These are phyloP conservation scores for Cystobasidiaceae sp. DNA, from an alignment of 1,284 basidiomycete genomes.

Conservation along the genomic window DNA sequence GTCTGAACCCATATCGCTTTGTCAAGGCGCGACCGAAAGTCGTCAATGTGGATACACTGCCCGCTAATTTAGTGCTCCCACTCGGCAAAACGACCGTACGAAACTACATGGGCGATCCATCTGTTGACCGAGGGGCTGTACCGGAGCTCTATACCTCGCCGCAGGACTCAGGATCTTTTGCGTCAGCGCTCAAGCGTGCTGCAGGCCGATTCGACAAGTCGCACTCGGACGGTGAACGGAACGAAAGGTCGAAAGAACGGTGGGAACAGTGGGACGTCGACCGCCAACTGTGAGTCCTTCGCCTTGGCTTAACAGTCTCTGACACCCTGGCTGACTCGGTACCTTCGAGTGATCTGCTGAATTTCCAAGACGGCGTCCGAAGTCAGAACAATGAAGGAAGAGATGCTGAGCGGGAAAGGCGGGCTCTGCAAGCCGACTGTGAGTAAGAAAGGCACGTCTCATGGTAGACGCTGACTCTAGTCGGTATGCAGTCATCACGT, in stretches of 20 bases:
- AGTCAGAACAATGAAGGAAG: slow-evolving; percentile 32
- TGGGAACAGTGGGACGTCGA: not conserved
- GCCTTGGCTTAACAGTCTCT: not conserved
- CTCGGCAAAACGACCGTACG: slow-evolving; percentile 69
- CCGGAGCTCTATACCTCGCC: not conserved
- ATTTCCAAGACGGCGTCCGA: not conserved
- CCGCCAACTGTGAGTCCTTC: not conserved
- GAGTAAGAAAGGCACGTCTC: not conserved
- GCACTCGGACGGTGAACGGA: not conserved
- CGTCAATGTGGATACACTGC: slow-evolving; percentile 63
- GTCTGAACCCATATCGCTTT: slow-evolving; percentile 83
- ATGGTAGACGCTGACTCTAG: not conserved
- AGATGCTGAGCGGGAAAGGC: slow-evolving; percentile 64
- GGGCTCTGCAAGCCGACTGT: slow-evolving; percentile 73
- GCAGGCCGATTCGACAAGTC: not conserved
- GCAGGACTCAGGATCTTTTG: not conserved
- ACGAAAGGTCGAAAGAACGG: not conserved
- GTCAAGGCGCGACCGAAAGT: slow-evolving; percentile 65
- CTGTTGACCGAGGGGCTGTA: not conserved
- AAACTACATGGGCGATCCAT: slow-evolving; percentile 45
- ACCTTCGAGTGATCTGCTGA: slow-evolving; percentile 21
- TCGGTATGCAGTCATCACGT: slow-evolving; percentile 59
- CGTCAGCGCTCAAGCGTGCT: not conserved
- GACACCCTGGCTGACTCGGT: not conserved
- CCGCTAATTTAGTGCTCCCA: slow-evolving; percentile 65